Conservation (phyloP, 768 basidiomycete genomes). For the Russula sp. region DNA sequence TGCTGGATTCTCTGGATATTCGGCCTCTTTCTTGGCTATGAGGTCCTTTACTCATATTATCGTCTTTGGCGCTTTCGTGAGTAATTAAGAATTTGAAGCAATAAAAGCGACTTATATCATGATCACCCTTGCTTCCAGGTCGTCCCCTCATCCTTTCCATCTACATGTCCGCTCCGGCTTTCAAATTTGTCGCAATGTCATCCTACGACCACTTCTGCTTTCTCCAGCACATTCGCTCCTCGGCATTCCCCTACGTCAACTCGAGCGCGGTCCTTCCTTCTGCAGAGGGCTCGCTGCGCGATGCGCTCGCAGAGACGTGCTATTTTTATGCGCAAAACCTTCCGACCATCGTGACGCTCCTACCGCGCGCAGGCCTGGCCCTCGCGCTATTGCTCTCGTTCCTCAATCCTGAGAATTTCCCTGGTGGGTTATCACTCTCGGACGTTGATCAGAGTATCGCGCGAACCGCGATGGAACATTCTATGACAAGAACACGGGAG, state of each 20-base stretch:
- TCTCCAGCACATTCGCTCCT: conserved; percentile 70
- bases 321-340: conserved; percentile 83
- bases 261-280: conserved; percentile 36
- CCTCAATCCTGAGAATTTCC: conserved; percentile 44
- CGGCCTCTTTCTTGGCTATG: conserved; percentile 72
- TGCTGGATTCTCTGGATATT: conserved; percentile 77
- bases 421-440: conserved; percentile 46
- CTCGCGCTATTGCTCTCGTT: conserved; percentile 71
- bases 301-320: conserved; percentile 76
- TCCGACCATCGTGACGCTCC: conserved; percentile 72
- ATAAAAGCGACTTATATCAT: conserved; percentile 11
- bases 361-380: conserved; percentile 77
- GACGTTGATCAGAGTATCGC: conserved; percentile 45
- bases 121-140: no score
- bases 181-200: conserved; percentile 68
- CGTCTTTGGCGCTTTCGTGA: conserved; percentile 77
- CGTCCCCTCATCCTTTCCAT: conserved; percentile 81
- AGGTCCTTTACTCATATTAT: conserved; percentile 69
- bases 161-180: conserved; percentile 77
- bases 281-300: conserved; percentile 37
- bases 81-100: conserved; percentile 38
- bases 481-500: conserved; percentile 60
- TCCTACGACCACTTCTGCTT: conserved; percentile 86
- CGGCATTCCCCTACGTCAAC: conserved; percentile 54
- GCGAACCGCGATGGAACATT: conserved; percentile 68